phyloP scores from a whole-genome alignment of 805 yeast species.

The Barnettozyma sp. region DNA sequence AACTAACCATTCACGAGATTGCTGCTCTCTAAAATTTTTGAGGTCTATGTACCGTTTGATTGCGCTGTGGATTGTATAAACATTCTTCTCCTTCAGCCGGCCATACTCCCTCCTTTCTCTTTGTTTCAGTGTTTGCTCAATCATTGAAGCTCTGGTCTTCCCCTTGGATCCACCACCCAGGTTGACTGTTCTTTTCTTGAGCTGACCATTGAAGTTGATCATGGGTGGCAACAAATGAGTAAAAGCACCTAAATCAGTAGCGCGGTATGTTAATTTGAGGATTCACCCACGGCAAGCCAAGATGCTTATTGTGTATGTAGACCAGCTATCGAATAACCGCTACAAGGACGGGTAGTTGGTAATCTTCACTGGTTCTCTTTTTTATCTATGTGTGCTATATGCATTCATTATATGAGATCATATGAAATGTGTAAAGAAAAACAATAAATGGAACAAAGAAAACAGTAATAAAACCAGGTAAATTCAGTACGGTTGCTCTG shows the following conservation, averaged over 20 bases:
- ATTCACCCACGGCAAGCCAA: too few species aligned
- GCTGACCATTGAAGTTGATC: constrained; percentile 44
- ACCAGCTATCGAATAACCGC: too few species aligned
- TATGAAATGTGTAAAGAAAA: too few species aligned
- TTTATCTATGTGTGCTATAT: too few species aligned
- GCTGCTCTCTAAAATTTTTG: constrained; percentile 19
- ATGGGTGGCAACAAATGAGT: constrained; percentile 4
- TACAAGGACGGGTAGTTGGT: too few species aligned
- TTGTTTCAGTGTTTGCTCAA: constrained; percentile 54
- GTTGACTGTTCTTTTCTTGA: constrained; percentile 50
- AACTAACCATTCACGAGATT: constrained; percentile 20
- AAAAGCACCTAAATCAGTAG: too few species aligned
- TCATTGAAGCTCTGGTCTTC: constrained; percentile 25
- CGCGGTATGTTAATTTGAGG: too few species aligned
- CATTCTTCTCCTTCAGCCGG: constrained; percentile 44
- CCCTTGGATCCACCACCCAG: constrained; percentile 41
- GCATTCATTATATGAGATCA: too few species aligned
- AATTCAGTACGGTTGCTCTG: too few species aligned
- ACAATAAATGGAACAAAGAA: too few species aligned
- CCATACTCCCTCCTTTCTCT: constrained; percentile 57
- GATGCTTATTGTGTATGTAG: too few species aligned
- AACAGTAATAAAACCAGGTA: background rate
- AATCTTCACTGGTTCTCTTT: too few species aligned
- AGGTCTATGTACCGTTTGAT: constrained; percentile 37
- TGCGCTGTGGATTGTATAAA: constrained; percentile 41